A percentile compares a stretch with the other conserved stretches of the same genome.
These are phyloP conservation scores for Paramyrothecium sp. DNA, from an alignment of 2,329 filamentous ascomycete genomes.

Conservation along the genomic window DNA sequence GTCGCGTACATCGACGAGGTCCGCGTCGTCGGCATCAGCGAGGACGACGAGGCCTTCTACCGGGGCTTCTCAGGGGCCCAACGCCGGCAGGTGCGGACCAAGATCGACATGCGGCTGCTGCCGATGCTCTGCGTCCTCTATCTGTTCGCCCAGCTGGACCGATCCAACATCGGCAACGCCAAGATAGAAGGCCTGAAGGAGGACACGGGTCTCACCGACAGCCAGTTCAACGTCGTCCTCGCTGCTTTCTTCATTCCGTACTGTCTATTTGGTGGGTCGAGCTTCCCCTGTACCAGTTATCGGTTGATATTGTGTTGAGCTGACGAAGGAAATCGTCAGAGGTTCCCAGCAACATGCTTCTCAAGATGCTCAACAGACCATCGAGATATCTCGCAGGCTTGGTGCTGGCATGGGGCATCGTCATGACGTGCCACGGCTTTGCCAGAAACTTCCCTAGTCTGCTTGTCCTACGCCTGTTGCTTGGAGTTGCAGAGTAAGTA, in stretches of 20 bases:
- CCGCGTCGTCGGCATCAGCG: neutral
- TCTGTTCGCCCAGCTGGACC: conserved; percentile 55
- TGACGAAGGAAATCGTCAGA: conserved; percentile 6
- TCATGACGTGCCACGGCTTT: conserved; percentile 64
- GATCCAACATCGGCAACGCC: conserved; percentile 51
- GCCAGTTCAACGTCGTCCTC: conserved; percentile 57
- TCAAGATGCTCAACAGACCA: conserved; percentile 20
- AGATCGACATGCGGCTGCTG: conserved; percentile 30
- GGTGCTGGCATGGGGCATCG: conserved; percentile 56
- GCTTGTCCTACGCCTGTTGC: conserved; percentile 61
- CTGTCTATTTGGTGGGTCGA: neutral
- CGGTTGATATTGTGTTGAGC: neutral
- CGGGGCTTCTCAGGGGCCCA: neutral
- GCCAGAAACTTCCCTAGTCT: conserved; percentile 57
- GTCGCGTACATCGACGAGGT: neutral
- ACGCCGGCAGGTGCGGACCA: neutral
- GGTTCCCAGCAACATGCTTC: conserved; percentile 22
- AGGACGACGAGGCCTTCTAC: conserved; percentile 2
- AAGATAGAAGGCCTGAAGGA: conserved; percentile 42
- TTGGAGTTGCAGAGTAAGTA: conserved; percentile 61
- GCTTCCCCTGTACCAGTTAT: neutral
- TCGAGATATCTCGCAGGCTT: conserved; percentile 19
- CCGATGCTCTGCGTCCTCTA: conserved; percentile 56
- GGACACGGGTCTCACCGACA: conserved; percentile 46
- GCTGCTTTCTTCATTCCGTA: conserved; percentile 65